Evolutionary conservation across 1,139 yeast species (phyloP).

Genomic region (Pichiaceae sp.): DNA sequence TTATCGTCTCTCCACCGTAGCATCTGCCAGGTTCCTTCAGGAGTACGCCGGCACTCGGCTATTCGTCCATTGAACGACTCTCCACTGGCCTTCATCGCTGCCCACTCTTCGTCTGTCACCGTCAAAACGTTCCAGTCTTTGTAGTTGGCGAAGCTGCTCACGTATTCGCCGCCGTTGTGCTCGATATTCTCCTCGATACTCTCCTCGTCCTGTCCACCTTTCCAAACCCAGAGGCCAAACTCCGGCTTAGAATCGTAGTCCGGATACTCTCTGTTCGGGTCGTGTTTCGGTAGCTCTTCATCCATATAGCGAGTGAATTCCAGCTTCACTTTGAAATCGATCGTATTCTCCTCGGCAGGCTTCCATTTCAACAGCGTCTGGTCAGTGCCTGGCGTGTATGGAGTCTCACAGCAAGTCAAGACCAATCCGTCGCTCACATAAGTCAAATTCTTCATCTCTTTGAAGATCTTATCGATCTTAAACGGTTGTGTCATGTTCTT

Average conservation of each 20-base stretch:
- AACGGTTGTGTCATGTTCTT: conserved; percentile 83
- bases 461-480: conserved; percentile 69
- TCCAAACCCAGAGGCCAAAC: conserved; percentile 66
- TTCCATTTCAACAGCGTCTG: conserved; percentile 84
- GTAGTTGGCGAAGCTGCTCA: conserved; percentile 33
- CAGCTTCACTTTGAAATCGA: conserved; percentile 73
- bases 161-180: conserved; percentile 22
- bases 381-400: conserved; percentile 86
- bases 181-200: conserved; percentile 19
- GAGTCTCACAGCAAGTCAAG: conserved; percentile 84
- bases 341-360: conserved; percentile 89
- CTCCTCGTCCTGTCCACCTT: conserved; percentile 40
- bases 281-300: conserved; percentile 56
- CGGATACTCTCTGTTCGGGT: conserved; percentile 64
- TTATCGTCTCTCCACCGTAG: conserved; percentile 91
- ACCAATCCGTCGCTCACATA: conserved; percentile 93
- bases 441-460: conserved; percentile 62
- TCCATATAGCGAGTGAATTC: conserved; percentile 62
- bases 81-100: conserved; percentile 50
- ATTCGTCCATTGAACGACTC: conserved; percentile 90
- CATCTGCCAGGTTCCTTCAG: conserved; percentile 68
- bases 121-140: conserved; percentile 52
- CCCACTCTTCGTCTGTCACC: conserved; percentile 76
- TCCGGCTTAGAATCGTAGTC: conserved; percentile 80
- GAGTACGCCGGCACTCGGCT: conserved; percentile 62